phyloP scores from a whole-genome alignment of 768 basidiomycete species.

The Lactifluus pinguis region DNA sequence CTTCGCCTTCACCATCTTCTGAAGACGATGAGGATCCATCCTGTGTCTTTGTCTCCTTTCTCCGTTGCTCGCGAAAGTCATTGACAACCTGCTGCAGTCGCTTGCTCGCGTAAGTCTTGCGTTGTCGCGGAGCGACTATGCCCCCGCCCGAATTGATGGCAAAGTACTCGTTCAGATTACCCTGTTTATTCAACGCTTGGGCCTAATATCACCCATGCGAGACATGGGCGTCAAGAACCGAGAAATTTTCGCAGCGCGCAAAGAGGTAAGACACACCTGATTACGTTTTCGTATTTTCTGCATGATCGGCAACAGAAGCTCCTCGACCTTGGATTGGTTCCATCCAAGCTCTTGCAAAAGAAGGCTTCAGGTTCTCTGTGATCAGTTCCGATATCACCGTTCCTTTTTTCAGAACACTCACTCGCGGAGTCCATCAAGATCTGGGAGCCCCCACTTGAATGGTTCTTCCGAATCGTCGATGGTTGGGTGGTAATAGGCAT shows the following conservation, averaged over 20 bases:
- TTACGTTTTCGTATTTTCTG: conserved; percentile 78
- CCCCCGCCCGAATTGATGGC: conserved; percentile 60
- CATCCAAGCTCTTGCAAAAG: conserved; percentile 74
- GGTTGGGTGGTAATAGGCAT: conserved; percentile 88
- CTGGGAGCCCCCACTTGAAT: conserved; percentile 96
- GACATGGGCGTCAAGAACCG: background rate
- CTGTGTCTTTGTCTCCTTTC: conserved; percentile 22
- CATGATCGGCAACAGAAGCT: conserved; percentile 85
- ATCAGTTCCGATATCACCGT: conserved; percentile 18
- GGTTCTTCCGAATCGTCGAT: conserved; percentile 88
- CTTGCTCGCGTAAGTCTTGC: conserved; percentile 79
- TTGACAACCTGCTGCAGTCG: conserved; percentile 80
- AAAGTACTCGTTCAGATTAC: conserved; percentile 67
- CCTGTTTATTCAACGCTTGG: conserved; percentile 64
- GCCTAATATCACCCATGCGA: conserved; percentile 28
- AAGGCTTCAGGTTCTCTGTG: conserved; percentile 37
- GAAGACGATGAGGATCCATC: background rate
- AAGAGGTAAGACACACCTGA: conserved; percentile 40
- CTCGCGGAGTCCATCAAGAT: conserved; percentile 84
- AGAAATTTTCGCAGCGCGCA: background rate
- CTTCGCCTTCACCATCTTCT: background rate
- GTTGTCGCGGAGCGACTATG: conserved; percentile 64
- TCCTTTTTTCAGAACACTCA: conserved; percentile 31
- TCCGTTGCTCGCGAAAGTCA: conserved; percentile 54
- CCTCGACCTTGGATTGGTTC: conserved; percentile 77